Base-by-base conservation (phyloP, 208 protist species). In the Trypanosomatidae sp. region DNA sequence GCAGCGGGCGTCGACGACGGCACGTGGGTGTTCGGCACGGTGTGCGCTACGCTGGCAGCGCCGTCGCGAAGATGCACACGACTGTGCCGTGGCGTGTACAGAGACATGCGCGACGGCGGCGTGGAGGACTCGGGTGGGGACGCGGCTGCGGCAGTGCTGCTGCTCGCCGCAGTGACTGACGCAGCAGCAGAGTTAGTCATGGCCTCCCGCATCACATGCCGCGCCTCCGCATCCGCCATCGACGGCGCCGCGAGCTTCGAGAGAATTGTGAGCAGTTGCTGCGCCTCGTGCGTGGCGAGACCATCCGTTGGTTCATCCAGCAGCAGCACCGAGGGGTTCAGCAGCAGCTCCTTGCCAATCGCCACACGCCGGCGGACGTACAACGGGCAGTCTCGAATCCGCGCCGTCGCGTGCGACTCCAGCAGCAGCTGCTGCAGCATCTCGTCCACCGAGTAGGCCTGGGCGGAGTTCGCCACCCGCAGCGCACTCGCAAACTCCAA, bases 241-340 rank as follows among this genome's bases (percentile, higher is more conserved):
- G 72, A 76, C 41, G 81, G 76, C 33, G 73, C 72, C 25, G 85
- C 85, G 17, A 91, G 76, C 69, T 76, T 72, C 46, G 69, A 60
- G 33, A 93, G 70, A 33, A 93, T 69, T 0, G 69, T 73, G 15
- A 93, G 56, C 36, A 85, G 86, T 66, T 91, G 81, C 67, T 83
- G 79, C 22, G 85, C 80, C 77, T 93, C 88, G 69, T 93, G 81
- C 41, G 86, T 89, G 13, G 85, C 79, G 13, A 93, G 67, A 25
- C 82, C 82, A 49, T 88, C 71, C 22, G 89, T 73, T 33, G 81
- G 76, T 52, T 83, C 77, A 69, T 86, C 85, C 30, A 90, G 72
- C 22, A 89, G 77, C n/a, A 93, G 71, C 56, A 88, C 77, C 3
- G 66, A 75, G 13, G 88, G 88, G 65, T 86, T 84, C 17, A 87